A percentile compares a stretch with the other conserved stretches of the same genome.
phyloP scores from a whole-genome alignment of 2,329 filamentous ascomycete species.

The Lachnum nothofagi region DNA sequence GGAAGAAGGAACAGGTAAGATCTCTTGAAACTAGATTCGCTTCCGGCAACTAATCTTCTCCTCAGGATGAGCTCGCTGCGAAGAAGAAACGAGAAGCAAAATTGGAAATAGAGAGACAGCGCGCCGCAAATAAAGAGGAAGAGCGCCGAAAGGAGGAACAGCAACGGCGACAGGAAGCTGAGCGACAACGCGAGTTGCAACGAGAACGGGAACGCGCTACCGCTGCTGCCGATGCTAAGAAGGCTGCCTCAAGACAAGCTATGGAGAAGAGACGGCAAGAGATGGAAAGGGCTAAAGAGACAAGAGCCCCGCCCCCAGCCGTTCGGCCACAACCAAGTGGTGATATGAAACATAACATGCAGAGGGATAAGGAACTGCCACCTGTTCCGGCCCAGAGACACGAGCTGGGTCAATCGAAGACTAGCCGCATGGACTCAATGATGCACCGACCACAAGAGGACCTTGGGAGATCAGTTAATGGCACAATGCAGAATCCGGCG shows the following conservation, averaged over 20 bases:
- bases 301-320: conserved; percentile 56
- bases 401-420: conserved; percentile 30
- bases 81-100: conserved; percentile 78
- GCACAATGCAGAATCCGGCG: conserved; percentile 55
- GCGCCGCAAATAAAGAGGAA: conserved; percentile 61
- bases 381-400: conserved; percentile 24
- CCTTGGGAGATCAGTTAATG: conserved; percentile 53
- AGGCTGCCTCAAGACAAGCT: conserved; percentile 55
- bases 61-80: conserved; percentile 67
- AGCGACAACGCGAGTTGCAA: conserved; percentile 42
- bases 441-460: conserved; percentile 54
- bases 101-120: conserved; percentile 72
- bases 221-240: conserved; percentile 57
- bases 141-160: conserved; percentile 58
- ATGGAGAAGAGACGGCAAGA: conserved; percentile 46
- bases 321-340: conserved; percentile 48
- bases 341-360: conserved; percentile 18
- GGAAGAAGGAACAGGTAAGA: conserved; percentile 67
- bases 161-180: conserved; percentile 54
- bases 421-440: conserved; percentile 53
- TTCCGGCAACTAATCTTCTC: conserved; percentile 2
- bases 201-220: conserved; percentile 35
- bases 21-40: conserved; percentile 1
- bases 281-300: conserved; percentile 62
- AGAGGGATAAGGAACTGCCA: conserved; percentile 30